Conservation (phyloP, 176 grass and related monocot genomes). For the Avena insularis region DNA sequence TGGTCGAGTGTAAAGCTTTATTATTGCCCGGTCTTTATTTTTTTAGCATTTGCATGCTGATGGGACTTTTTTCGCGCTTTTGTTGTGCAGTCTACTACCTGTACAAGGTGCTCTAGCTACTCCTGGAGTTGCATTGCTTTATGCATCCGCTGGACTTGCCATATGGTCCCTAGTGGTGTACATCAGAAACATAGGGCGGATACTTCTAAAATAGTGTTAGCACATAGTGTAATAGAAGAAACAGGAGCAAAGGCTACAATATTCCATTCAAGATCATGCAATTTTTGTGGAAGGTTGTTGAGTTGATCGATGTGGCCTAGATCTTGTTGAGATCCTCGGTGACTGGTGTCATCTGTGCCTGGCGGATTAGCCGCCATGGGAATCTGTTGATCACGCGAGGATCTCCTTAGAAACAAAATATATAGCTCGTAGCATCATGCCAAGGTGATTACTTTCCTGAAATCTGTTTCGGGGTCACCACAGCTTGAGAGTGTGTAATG, state of each 20-base stretch:
- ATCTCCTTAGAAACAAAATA: slow-evolving; percentile 40
- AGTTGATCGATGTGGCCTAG: slow-evolving; percentile 40
- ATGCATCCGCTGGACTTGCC: slow-evolving; percentile 87
- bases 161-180: slow-evolving; percentile 94
- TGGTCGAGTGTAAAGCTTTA: neutral
- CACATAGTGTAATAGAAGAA: slow-evolving; percentile 60
- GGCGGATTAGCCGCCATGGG: slow-evolving; percentile 31
- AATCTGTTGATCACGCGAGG: slow-evolving; percentile 34
- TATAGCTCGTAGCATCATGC: slow-evolving; percentile 41
- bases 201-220: slow-evolving; percentile 81
- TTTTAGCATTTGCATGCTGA: neutral
- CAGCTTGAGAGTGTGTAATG: slow-evolving; percentile 36
- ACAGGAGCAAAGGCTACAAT: slow-evolving; percentile 29
- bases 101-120: slow-evolving; percentile 52
- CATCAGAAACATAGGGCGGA: slow-evolving; percentile 92
- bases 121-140: slow-evolving; percentile 76
- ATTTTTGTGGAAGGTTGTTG: slow-evolving; percentile 41
- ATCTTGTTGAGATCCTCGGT: slow-evolving; percentile 44
- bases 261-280: slow-evolving; percentile 41
- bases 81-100: slow-evolving; percentile 65
- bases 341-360: slow-evolving; percentile 23
- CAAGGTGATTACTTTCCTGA: slow-evolving; percentile 30
- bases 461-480: slow-evolving; percentile 20
- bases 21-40: neutral
- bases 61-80: neutral